Evolutionary conservation across 148 eudicot species (phyloP), one percentile per base, ranked within the genome.

Genomic region (Camellia granthamiana): DNA sequence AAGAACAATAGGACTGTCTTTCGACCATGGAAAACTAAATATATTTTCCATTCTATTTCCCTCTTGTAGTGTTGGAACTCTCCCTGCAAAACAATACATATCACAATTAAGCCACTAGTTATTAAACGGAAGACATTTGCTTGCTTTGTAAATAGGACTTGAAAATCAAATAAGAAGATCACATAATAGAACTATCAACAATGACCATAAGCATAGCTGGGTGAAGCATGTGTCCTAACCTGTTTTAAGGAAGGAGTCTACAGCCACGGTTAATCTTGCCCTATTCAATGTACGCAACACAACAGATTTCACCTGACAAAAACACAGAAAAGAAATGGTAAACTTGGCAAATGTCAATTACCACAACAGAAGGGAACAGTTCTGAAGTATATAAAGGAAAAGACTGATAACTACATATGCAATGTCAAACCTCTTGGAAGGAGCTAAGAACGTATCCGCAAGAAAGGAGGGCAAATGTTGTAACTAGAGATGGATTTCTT

Each of bases 361-460:
- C 12, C 43, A 2, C 3, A 41, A 52, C 0, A 7, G 52, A 63
- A 21, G 41, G 16, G 38, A 15, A 3, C 1, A 21, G 21, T 67
- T 41, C 52, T 62, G 42, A 23, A 46, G 4, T 1, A 18, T n/a
- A 43, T 46, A 77, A 77, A 13, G 43, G 10, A 1, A 19, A 14
- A 64, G 12, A 60, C 2, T 23, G 42, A 76, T 49, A 4, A 23
- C 67, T 7, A 54, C 8, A 3, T 3, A 47, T 77, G n/a, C 62
- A 15, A 11, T 68, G 65, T 43, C 86, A 69, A 74, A 95, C 98
- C 98, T 95, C 98, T 87, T 86, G 90, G 78, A 91, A 95, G 58
- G 98, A 95, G 85, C 98, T 91, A 83, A 93, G 71, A 79, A 95
- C 79, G 87, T 93, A 95, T 79, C 98, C 98, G 77, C 95, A 95